These are phyloP conservation scores for Beauveria australis DNA, from an alignment of 2,329 filamentous ascomycete genomes.

Conservation along the genomic window DNA sequence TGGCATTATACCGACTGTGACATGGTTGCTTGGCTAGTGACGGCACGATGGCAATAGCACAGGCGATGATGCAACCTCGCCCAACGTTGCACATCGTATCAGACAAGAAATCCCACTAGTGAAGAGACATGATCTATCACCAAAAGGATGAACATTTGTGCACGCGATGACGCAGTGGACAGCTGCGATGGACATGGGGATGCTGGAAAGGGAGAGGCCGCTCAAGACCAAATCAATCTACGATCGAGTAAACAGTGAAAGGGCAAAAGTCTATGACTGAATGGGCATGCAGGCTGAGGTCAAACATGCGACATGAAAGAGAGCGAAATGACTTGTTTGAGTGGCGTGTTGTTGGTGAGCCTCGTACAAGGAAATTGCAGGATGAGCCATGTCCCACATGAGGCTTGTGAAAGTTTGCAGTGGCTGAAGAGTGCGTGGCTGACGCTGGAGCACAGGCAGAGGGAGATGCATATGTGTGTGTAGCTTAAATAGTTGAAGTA, in stretches of 20 bases:
- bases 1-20: no score
- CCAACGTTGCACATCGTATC: no score
- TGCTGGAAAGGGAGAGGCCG: background rate
- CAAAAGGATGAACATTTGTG: no score
- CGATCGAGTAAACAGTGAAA: background rate
- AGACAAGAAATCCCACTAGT: no score
- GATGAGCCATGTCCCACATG: conserved; percentile 9
- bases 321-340: background rate
- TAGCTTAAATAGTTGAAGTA: no score
- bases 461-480: no score
- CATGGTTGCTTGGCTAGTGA: no score
- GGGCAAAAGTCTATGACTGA: background rate
- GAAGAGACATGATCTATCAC: no score
- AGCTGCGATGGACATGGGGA: background rate
- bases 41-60: no score
- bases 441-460: background rate
- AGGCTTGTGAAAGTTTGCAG: background rate
- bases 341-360: no score
- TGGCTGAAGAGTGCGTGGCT: background rate
- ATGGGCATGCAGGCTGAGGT: background rate
- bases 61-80: no score
- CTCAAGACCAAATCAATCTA: no score
- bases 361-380: conserved; percentile 8
- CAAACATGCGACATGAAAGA: background rate
- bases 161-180: conserved; percentile 1